Base-by-base conservation (phyloP, 169 alveolate species). In the Perkinsus marinus region DNA sequence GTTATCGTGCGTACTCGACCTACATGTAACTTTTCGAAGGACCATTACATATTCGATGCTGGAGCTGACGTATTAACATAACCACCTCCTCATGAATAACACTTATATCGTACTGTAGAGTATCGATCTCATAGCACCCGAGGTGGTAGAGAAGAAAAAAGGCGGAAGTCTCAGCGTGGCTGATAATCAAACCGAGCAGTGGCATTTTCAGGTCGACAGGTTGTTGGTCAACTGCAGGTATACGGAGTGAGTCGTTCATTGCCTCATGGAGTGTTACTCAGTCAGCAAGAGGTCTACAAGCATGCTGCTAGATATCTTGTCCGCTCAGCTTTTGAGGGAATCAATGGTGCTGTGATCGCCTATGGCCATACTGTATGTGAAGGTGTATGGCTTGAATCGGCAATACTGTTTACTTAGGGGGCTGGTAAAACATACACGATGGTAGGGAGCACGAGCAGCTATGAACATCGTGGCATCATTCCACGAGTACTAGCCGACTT, bases 361-460 rank as follows among this genome's bases (percentile, higher is more conserved):
- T 98, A 98, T 94, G 99, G 98, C 36, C 97, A 98, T 95, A 97
- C 98, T 39, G 94, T 93, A 34, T n/a, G n/a, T 36, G 57, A 5
- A 0, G 69, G 36, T 19, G 22, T 5, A 30, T 13, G 91, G 0
- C 91, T 26, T 3, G 46, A n/a, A n/a, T 41, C 3, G 46, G 10
- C 46, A 26, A 5, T 47, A 3, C 37, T 89, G 91, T 89, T 22
- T 90, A 34, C 17, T 91, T 79, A 91, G 36, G 99, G 98, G 0
- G 98, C 98, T 19, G 98, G 99, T 26, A 98, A 98, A 95, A 98
- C 98, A n/a, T 97, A 96, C 95, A 97, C 99, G 30, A 97, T 96
- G 95, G 93, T 94, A 43, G 98, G 98, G 41, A 93, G 97, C 89
- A 92, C 94, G 39, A 93, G 94, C 79, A 97, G 96, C 92, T 97